Conservation (phyloP, 2,329 filamentous ascomycete genomes). For the Apiospora kogelbergensis region DNA sequence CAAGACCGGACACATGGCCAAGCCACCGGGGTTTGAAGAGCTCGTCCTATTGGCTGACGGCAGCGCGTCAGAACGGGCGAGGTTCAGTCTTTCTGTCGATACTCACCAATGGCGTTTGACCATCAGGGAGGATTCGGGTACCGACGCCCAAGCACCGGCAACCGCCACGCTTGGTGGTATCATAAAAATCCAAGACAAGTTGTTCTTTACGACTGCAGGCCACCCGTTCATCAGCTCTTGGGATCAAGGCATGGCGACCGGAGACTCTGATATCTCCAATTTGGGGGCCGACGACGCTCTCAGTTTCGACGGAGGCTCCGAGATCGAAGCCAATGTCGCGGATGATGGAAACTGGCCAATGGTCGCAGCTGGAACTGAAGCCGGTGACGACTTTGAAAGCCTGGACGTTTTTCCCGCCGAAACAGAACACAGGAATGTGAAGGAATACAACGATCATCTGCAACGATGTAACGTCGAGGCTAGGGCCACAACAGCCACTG, state of each 20-base stretch:
- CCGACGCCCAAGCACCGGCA: not conserved
- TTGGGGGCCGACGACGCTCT: not conserved
- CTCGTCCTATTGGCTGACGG: not conserved
- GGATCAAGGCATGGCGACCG: not conserved
- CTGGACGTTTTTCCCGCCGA: too few species aligned
- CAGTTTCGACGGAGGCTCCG: not conserved
- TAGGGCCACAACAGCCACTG: too few species aligned
- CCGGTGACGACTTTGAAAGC: too few species aligned
- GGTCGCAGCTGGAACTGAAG: too few species aligned
- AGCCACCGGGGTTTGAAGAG: not conserved
- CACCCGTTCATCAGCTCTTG: not conserved
- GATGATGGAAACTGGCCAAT: too few species aligned
- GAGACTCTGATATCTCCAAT: not conserved
- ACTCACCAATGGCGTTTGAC: not conserved
- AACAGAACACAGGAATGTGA: too few species aligned
- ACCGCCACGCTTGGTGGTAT: not conserved
- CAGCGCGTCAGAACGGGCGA: not conserved
- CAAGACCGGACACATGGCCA: slow-evolving; percentile 7
- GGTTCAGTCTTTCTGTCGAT: not conserved
- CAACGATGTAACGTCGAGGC: too few species aligned
- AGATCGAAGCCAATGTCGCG: not conserved
- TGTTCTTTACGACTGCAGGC: not conserved
- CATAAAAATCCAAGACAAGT: not conserved
- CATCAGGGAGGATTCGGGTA: not conserved
- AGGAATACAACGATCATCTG: too few species aligned